A percentile compares a stretch with the other conserved stretches of the same genome.
Conservation (phyloP, 208 protist species). For the Trypanosoma melophagium region DNA sequence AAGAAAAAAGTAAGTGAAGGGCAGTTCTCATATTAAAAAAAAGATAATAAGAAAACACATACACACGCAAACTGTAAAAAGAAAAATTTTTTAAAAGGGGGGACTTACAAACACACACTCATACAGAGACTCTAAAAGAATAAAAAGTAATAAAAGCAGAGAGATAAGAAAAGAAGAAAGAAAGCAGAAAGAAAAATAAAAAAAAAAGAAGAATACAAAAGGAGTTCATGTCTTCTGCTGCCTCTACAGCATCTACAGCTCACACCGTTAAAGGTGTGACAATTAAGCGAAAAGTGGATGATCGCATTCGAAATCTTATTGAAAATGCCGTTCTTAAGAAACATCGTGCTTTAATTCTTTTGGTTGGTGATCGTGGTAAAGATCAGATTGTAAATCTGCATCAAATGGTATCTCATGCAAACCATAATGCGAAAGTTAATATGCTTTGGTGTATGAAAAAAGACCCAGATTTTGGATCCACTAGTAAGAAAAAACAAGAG, state of each 20-base stretch:
- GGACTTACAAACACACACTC: no score
- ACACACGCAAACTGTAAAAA: no score
- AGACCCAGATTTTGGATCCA: conserved; percentile 97
- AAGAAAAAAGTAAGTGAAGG: conserved; percentile 13
- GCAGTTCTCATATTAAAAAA: background rate
- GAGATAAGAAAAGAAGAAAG: background rate
- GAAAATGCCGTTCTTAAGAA: conserved; percentile 95
- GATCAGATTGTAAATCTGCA: conserved; percentile 99
- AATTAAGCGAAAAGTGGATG: conserved; percentile 93
- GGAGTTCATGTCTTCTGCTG: conserved; percentile 11
- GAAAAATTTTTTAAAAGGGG: no score
- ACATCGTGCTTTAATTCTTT: conserved; percentile 96
- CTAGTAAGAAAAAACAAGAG: conserved; percentile 93
- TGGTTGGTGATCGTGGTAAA: conserved; percentile 97
- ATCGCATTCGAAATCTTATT: conserved; percentile 94
- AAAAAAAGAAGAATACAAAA: conserved; percentile 5
- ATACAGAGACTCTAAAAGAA: no score
- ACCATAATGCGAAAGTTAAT: conserved; percentile 94
- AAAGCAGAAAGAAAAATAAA: background rate
- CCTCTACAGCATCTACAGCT: conserved; percentile 48
- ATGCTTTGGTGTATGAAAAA: conserved; percentile 99
- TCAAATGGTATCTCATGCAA: conserved; percentile 98
- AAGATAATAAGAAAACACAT: no score
- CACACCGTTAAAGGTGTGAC: conserved; percentile 33
- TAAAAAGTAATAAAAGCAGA: background rate